Conservation (phyloP, 352 stramenopile genomes). For the Phytophthora pseudosyringae region DNA sequence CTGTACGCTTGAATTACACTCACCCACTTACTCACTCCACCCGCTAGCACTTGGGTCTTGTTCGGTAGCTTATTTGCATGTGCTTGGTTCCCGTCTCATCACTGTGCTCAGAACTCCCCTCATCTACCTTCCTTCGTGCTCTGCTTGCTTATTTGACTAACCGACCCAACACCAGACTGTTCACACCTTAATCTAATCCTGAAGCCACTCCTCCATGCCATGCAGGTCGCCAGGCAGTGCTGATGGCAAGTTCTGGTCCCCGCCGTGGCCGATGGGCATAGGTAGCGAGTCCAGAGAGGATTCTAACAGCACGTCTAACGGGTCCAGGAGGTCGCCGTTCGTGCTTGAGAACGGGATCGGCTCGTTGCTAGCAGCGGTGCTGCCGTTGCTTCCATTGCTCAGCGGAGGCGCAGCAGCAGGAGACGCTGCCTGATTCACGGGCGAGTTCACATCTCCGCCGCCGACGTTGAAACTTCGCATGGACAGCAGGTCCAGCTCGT, state of each 20-base stretch:
- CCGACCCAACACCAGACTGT: conserved; percentile 18
- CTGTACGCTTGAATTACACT: conserved; percentile 26
- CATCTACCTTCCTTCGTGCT: conserved; percentile 13
- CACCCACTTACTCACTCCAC: conserved; percentile 27
- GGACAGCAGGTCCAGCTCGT: conserved; percentile 78
- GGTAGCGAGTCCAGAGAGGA: conserved; percentile 56
- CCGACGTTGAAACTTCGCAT: conserved; percentile 63
- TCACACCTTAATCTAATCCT: conserved; percentile 60
- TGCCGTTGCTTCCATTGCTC: conserved; percentile 18
- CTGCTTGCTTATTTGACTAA: conserved; percentile 26
- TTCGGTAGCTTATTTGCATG: conserved; percentile 26
- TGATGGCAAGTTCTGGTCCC: conserved; percentile 47
- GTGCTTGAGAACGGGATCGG: conserved; percentile 51
- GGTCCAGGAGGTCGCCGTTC: conserved; percentile 51
- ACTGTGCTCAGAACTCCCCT: conserved; percentile 2
- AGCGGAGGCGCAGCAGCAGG: conserved; percentile 10
- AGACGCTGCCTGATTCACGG: conserved; percentile 21
- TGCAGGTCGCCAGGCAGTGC: conserved; percentile 74
- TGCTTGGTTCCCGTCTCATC: conserved; percentile 2
- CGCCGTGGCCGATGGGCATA: conserved; percentile 74
- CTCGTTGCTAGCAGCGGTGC: conserved; percentile 26
- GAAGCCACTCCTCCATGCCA: conserved; percentile 82
- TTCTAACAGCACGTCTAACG: conserved; percentile 64
- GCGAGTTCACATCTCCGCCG: conserved; percentile 19
- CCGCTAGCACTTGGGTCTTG: conserved; percentile 22